Percentiles rank a stretch among this genome's conserved stretches.
These are phyloP conservation scores for Trichoderma gracile DNA, from an alignment of 2,329 filamentous ascomycete species.

Conservation along the genomic window DNA sequence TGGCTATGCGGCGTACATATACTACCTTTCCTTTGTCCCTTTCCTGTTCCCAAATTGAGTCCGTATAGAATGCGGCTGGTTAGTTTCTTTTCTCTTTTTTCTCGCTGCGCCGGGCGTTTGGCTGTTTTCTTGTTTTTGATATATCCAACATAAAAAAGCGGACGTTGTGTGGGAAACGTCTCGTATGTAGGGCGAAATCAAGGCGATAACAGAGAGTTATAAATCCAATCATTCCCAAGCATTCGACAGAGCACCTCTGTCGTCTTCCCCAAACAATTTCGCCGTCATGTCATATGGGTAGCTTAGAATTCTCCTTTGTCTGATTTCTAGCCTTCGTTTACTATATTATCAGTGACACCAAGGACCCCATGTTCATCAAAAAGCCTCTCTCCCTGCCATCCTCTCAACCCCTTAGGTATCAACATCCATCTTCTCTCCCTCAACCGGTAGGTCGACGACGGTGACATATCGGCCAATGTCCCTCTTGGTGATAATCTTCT, in stretches of 20 bases:
- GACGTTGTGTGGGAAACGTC: slow-evolving; percentile 22
- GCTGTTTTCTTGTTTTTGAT: slow-evolving; percentile 22
- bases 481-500: slow-evolving; percentile 93
- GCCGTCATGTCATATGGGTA: background rate
- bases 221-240: slow-evolving; percentile 21
- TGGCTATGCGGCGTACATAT: slow-evolving; percentile 15
- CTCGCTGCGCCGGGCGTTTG: slow-evolving; percentile 9
- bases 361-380: slow-evolving; percentile 5
- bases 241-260: background rate
- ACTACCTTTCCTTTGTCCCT: slow-evolving; percentile 15
- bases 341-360: slow-evolving; percentile 1
- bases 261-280: background rate
- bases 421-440: slow-evolving; percentile 69
- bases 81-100: background rate
- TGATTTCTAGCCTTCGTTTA: slow-evolving; percentile 18
- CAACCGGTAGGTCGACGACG: slow-evolving; percentile 78
- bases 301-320: slow-evolving; percentile 10
- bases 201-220: slow-evolving; percentile 3
- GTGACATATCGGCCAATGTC: slow-evolving; percentile 94
- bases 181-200: slow-evolving; percentile 19
- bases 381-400: background rate
- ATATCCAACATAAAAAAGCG: slow-evolving; percentile 21
- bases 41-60: background rate
- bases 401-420: slow-evolving; percentile 48
- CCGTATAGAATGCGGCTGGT: slow-evolving; percentile 18